Evolutionary conservation across 257 asterid genomes (phyloP), one percentile per base, ranked within the genome.

Genomic region (Coffea eugenioides): DNA sequence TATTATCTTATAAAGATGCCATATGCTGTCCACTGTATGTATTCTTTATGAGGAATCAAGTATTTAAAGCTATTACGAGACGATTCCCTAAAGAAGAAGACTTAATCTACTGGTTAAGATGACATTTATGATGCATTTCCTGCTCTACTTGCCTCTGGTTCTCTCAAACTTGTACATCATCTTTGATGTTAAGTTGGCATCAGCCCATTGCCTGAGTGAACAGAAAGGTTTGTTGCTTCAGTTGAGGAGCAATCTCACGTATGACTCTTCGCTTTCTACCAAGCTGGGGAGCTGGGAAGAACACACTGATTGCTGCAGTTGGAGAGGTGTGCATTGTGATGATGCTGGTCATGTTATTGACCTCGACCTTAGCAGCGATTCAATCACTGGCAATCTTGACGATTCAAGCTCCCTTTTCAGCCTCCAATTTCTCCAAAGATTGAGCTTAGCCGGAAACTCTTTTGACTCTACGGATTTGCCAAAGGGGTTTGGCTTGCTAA

Each of bases 131-230:
- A 31, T 74, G 4, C 8, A 76, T 64, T 18, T 87, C 52, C 90
- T 90, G 78, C 79, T 87, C 73, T 84, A 90, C 74, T 79, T 83
- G 80, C 70, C 85, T 14, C 71, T 68, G 65, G 74, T 87, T 51
- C 64, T 85, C 83, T 84, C 71, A 23, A 71, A 80, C 34, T 52
- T 86, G 18, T 82, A 65, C n/a, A 61, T 48, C 3, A 4, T 31
- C 34, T 31, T 27, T 6, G 2, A 84, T 80, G 20, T 43, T 21
- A 31, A 75, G 31, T 23, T 52, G 16, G 77, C 69, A 2, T 73
- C 67, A 4, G 69, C 69, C 3, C 82, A 75, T 43, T 86, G 89
- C 31, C 76, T 78, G 56, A 45, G 20, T 0, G 85, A 74, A 71
- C 82, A 86, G 41, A 79, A 70, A 52, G n/a, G 43, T 0, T 51